Evolutionary conservation across 139 green algal genomes (phyloP).

Genomic region (Chlorella sp.): DNA sequence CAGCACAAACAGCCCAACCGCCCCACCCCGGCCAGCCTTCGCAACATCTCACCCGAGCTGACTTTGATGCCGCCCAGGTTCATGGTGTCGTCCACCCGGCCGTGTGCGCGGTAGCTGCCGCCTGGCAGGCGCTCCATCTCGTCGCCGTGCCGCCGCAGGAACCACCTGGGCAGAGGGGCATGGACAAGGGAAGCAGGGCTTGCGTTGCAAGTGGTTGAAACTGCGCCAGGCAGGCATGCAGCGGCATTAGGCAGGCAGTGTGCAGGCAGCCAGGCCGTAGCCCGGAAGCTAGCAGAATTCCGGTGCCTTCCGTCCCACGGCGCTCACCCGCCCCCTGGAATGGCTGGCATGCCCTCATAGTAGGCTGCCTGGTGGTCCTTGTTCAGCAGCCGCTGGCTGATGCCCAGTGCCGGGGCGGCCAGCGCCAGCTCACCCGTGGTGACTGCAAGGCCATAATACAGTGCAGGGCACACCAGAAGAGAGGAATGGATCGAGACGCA

Average conservation of each 20-base stretch:
- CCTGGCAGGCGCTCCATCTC: constrained; percentile 80
- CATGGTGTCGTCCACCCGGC: constrained; percentile 96
- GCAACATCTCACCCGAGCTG: constrained; percentile 19
- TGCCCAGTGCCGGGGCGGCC: constrained; percentile 78
- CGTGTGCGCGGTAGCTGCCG: constrained; percentile 71
- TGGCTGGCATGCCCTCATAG: constrained; percentile 89
- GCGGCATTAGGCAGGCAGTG: too few relatives aligned
- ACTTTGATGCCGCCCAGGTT: constrained; percentile 96
- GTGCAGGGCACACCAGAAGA: too few relatives aligned
- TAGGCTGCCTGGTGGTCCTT: constrained; percentile 86
- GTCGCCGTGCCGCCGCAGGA: constrained; percentile 91
- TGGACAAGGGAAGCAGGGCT: too few relatives aligned
- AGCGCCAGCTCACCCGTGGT: constrained; percentile 76
- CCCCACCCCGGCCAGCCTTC: too few relatives aligned
- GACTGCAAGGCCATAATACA: too few relatives aligned
- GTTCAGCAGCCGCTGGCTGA: constrained; percentile 88
- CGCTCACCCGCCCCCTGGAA: background rate
- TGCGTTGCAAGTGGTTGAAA: too few relatives aligned
- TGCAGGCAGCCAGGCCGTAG: too few relatives aligned
- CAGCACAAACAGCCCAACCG: too few relatives aligned
- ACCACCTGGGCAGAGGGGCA: constrained; percentile 16
- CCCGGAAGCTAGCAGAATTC: too few relatives aligned
- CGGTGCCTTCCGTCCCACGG: too few relatives aligned
- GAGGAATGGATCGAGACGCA: too few relatives aligned
- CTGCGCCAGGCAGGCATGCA: too few relatives aligned